Base-by-base conservation (phyloP, 1,139 yeast species). In the Lodderomyces margitis region DNA sequence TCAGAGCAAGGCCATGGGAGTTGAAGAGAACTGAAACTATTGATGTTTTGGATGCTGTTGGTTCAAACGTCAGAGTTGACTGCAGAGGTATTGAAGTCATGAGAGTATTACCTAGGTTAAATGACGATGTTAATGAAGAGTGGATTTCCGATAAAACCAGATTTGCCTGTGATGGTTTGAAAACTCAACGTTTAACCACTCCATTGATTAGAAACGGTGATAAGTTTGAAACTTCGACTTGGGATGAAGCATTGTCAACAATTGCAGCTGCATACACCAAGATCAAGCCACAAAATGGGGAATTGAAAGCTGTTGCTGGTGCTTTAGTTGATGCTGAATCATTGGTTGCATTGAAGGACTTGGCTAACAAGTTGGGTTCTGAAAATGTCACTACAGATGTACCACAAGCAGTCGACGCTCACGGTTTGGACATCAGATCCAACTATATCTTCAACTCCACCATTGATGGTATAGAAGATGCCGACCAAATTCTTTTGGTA, bases 1-100 rank as follows among this genome's bases (percentile, higher is more conserved):
- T 87, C 74, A 83, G 80, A 62, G 95, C 95, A 15, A 81, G 96
- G 65, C 95, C 96, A 34, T 87, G 96, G 96, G 96, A 87, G 67
- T 78, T 87, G 61, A 87, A 87, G 73, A 81, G 87, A 74, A 86
- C 95, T 40, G 96, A 87, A 66, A 77, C 92, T 41, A 80, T 87
- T 56, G 96, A 87, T 65, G 95, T 87, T 21, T 68, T 82, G 70
- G 96, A 87, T 63, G 96, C 83, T 24, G 62, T 87, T 40, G 96
- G 96, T 34, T 82, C 92, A 41, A 85, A 83, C 59, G 78, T 87
- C 49, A 78, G 95, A 62, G 87, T 87, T 43, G 96, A 87, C 64
- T 80, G 92, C 40, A 78, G 95, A 66, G 96, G 95, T 57, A 78
- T 83, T 55, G 94, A 87, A 62, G 95, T 87, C 39, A 82, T 87